Evolutionary conservation across 768 basidiomycete genomes (phyloP).

Genomic region (Mycena galopus): DNA sequence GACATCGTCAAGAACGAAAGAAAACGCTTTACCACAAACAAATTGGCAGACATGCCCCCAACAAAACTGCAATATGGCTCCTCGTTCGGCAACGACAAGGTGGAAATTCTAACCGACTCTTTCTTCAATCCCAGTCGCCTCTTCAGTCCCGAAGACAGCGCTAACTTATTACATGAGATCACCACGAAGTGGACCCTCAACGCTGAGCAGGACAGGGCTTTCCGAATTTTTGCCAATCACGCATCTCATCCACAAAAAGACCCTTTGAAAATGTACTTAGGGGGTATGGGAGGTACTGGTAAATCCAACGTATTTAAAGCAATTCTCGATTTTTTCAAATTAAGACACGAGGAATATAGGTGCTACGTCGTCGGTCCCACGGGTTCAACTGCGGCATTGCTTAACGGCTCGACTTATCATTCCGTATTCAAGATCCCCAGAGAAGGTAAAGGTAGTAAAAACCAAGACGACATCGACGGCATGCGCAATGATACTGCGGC

Average conservation of each 20-base stretch:
- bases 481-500: not conserved
- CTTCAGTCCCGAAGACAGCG: not conserved
- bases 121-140: not conserved
- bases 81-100: not conserved
- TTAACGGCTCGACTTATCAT: not conserved
- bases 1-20: not conserved
- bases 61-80: not conserved
- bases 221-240: conserved; percentile 45
- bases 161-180: not conserved
- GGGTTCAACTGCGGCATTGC: not conserved
- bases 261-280: too few species aligned
- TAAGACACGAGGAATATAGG: not conserved
- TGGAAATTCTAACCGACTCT: not conserved
- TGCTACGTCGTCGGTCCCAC: not conserved
- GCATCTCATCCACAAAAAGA: not conserved
- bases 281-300: too few species aligned
- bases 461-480: not conserved
- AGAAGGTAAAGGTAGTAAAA: not conserved
- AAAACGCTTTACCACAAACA: not conserved
- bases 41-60: not conserved
- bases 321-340: not conserved
- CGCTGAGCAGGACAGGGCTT: conserved; percentile 48
- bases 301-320: too few species aligned
- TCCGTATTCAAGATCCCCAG: not conserved
- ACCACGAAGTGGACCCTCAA: not conserved